phyloP scores from a whole-genome alignment of 78 protist species.

The Planoprotostelium fungivorum region DNA sequence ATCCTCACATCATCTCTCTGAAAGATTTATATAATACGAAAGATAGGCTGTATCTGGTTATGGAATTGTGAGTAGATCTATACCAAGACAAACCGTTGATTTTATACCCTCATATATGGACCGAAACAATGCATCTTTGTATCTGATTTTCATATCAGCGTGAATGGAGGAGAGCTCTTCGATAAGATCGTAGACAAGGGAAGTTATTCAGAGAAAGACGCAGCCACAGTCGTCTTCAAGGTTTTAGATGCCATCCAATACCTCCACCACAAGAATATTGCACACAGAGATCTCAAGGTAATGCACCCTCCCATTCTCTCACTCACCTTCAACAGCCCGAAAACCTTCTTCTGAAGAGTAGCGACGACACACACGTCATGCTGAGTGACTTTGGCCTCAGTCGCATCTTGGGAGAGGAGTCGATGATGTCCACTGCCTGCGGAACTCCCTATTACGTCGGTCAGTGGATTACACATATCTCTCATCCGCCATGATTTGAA shows the following conservation, averaged over 20 bases:
- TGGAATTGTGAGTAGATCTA: slow-evolving; percentile 43
- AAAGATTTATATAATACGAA: slow-evolving; percentile 43
- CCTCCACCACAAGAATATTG: slow-evolving; percentile 46
- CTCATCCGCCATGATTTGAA: neutral
- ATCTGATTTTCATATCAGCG: slow-evolving; percentile 4
- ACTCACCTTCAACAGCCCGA: slow-evolving; percentile 20
- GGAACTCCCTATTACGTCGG: slow-evolving; percentile 72
- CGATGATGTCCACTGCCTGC: slow-evolving; percentile 52
- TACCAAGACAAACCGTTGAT: too few species aligned
- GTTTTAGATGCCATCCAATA: slow-evolving; percentile 47
- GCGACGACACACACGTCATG: slow-evolving; percentile 11
- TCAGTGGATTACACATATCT: slow-evolving; percentile 12
- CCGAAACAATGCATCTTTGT: neutral
- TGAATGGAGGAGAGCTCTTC: slow-evolving; percentile 67
- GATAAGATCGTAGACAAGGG: slow-evolving; percentile 42
- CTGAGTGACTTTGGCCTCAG: slow-evolving; percentile 50
- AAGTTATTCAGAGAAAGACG: slow-evolving; percentile 36
- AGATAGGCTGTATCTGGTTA: slow-evolving; percentile 47
- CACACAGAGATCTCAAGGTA: slow-evolving; percentile 61
- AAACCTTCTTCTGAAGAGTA: slow-evolving; percentile 33
- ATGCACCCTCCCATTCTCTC: neutral
- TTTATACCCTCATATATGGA: too few species aligned
- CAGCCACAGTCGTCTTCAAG: slow-evolving; percentile 31
- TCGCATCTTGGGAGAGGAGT: slow-evolving; percentile 53
- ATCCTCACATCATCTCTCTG: slow-evolving; percentile 54